Conservation (phyloP, 129 eudicot genomes). For the Kitagawia praeruptora region DNA sequence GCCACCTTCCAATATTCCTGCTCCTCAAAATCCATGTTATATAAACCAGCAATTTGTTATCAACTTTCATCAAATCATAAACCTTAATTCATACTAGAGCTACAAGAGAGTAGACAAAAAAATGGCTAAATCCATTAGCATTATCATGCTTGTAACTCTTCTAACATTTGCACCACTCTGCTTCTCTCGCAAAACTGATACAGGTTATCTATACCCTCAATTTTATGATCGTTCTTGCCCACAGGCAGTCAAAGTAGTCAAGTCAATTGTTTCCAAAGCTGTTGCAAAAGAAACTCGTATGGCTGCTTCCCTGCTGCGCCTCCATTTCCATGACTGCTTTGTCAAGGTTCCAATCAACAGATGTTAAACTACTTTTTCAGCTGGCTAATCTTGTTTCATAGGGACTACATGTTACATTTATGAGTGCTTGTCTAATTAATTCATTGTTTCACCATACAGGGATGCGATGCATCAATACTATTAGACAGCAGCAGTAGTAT, state of each 20-base stretch:
- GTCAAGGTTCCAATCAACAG: neutral
- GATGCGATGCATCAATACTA: constrained; percentile 12
- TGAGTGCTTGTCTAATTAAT: neutral
- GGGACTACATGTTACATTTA: neutral
- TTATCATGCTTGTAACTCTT: constrained; percentile 3
- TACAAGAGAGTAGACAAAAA: neutral
- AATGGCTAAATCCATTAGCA: constrained; percentile 1
- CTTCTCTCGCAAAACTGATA: constrained; percentile 5
- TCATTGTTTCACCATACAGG: neutral
- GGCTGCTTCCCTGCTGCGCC: constrained; percentile 14
- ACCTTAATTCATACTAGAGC: neutral
- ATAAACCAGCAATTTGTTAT: neutral
- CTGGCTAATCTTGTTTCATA: neutral
- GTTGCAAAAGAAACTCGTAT: constrained; percentile 13
- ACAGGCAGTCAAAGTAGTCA: neutral
- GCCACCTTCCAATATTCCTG: neutral
- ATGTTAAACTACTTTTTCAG: neutral
- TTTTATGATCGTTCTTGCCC: constrained; percentile 14
- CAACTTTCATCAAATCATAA: neutral
- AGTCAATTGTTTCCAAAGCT: neutral
- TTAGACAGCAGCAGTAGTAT: constrained; percentile 2
- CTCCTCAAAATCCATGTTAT: neutral
- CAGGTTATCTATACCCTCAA: constrained; percentile 7
- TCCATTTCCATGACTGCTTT: constrained; percentile 11
- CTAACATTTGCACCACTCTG: constrained; percentile 6